Evolutionary conservation across 306 rosid species (phyloP).

Genomic region (Elaeagnus macrophylla): DNA sequence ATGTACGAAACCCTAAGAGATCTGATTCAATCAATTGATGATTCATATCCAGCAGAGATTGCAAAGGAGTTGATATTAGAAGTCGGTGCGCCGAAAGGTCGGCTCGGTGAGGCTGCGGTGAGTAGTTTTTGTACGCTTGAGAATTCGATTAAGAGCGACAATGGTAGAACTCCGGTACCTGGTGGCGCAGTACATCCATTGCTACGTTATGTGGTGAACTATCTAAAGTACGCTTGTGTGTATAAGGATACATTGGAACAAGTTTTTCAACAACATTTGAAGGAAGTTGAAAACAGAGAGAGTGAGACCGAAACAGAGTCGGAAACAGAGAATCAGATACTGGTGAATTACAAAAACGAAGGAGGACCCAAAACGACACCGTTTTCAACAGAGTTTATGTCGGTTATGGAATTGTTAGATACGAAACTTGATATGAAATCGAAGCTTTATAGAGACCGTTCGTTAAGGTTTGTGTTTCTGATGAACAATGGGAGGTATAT

Average conservation of each 20-base stretch:
- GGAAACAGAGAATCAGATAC: background rate
- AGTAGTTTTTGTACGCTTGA: conserved; percentile 52
- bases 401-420: conserved; percentile 58
- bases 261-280: conserved; percentile 27
- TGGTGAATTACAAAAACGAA: background rate
- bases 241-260: conserved; percentile 59
- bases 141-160: conserved; percentile 53
- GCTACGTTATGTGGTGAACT: conserved; percentile 75
- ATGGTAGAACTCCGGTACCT: conserved; percentile 50
- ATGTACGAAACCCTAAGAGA: conserved; percentile 62
- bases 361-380: conserved; percentile 26
- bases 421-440: conserved; percentile 54
- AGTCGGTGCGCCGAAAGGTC: conserved; percentile 17
- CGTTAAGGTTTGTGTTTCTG: conserved; percentile 50
- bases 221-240: conserved; percentile 63
- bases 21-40: conserved; percentile 19
- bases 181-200: conserved; percentile 73
- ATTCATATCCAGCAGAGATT: conserved; percentile 13
- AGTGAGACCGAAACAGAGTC: too few relatives aligned
- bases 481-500: conserved; percentile 87
- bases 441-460: conserved; percentile 35
- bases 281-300: background rate
- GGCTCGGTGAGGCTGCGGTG: conserved; percentile 33
- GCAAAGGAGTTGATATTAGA: conserved; percentile 34
- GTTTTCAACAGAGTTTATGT: conserved; percentile 30